Conservation (phyloP, 2,329 filamentous ascomycete genomes). For the Fusarium ramigenum region DNA sequence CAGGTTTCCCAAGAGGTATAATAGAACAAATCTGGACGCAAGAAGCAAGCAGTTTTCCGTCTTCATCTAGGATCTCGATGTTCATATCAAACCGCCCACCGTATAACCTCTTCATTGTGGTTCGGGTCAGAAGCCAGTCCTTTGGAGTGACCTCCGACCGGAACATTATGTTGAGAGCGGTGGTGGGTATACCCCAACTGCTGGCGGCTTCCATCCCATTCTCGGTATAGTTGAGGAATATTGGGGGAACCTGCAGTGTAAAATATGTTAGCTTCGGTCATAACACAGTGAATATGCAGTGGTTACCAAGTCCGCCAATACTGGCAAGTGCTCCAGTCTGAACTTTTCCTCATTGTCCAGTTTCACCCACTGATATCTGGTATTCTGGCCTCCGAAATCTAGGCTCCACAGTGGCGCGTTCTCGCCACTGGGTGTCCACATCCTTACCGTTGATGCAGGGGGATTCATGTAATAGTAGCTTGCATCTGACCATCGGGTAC, state of each 20-base stretch:
- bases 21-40: not conserved
- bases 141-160: not conserved
- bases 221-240: not conserved
- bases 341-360: not conserved
- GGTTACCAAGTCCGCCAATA: not conserved
- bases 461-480: not conserved
- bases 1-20: not conserved
- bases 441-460: not conserved
- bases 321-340: not conserved
- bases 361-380: not conserved
- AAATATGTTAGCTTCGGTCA: not conserved
- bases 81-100: not conserved
- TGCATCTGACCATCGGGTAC: not conserved
- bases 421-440: not conserved
- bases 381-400: not conserved
- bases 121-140: not conserved
- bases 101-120: not conserved
- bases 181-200: not conserved
- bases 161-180: not conserved
- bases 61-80: not conserved
- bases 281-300: not conserved
- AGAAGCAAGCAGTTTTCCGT: not conserved
- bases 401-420: not conserved
- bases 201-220: not conserved
- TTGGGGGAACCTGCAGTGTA: not conserved